A percentile compares a stretch with the other conserved stretches of the same genome.
Evolutionary conservation across 441 rosid species (phyloP).

Genomic region (Theobroma grandiflorum): DNA sequence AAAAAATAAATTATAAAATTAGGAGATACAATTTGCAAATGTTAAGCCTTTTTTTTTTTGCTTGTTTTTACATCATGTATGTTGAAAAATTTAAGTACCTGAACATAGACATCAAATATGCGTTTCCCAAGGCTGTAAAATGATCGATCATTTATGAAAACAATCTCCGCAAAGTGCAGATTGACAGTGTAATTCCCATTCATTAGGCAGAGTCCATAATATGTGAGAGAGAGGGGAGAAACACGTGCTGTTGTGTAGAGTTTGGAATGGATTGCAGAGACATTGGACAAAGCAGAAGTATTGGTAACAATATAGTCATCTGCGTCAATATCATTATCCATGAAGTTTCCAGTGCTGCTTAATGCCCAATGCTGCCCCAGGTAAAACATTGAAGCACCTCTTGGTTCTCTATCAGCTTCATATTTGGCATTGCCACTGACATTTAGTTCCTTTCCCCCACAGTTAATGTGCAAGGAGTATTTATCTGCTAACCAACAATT

Average conservation of each 20-base stretch:
- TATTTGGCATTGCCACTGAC: constrained; percentile 44
- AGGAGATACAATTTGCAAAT: not conserved
- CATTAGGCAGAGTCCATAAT: constrained; percentile 82
- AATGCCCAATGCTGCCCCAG: constrained; percentile 69
- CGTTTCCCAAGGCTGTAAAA: constrained; percentile 73
- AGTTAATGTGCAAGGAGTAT: constrained; percentile 74
- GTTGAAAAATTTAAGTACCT: constrained; percentile 45
- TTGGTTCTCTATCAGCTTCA: constrained; percentile 60
- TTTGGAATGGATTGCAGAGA: constrained; percentile 42
- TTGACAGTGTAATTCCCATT: constrained; percentile 74
- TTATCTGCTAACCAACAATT: constrained; percentile 49
- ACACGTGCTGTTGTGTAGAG: constrained; percentile 74
- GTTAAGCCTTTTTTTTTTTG: not conserved
- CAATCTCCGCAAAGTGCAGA: constrained; percentile 90
- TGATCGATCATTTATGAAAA: constrained; percentile 59
- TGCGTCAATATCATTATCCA: constrained; percentile 73
- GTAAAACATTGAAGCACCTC: constrained; percentile 82
- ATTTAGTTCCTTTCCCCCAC: constrained; percentile 74
- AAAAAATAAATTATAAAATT: constrained; percentile 4
- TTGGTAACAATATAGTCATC: constrained; percentile 63
- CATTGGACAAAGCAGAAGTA: constrained; percentile 59
- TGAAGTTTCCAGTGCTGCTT: constrained; percentile 93
- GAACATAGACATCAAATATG: constrained; percentile 77
- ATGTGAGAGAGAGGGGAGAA: constrained; percentile 81
- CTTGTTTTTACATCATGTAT: not conserved